A percentile compares a stretch with the other conserved stretches of the same genome.
These are phyloP conservation scores for Theileria sp. DNA, from an alignment of 169 alveolate species.

Conservation along the genomic window DNA sequence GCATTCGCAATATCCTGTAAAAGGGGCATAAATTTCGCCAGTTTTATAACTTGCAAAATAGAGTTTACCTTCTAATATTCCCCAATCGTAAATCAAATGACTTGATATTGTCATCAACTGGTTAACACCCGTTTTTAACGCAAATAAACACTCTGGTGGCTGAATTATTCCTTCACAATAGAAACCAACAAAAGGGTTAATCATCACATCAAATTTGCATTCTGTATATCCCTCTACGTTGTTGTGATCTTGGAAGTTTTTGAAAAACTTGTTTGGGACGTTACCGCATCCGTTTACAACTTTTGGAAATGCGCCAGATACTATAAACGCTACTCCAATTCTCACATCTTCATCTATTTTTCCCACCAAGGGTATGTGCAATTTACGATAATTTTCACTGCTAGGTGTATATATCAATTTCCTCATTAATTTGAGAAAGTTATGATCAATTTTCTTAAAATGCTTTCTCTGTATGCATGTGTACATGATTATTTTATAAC, in stretches of 20 bases:
- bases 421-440: not conserved
- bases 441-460: not conserved
- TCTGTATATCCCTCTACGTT: not conserved
- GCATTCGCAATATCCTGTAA: conserved; percentile 36
- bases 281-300: conserved; percentile 24
- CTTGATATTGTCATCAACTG: not conserved
- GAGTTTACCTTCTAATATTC: not conserved
- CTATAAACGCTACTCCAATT: conserved; percentile 21
- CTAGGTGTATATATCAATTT: not conserved
- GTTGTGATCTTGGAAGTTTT: not conserved
- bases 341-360: not conserved
- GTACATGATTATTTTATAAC: not conserved
- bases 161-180: conserved; percentile 32
- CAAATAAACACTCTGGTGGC: conserved; percentile 19
- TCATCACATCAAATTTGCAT: conserved; percentile 38
- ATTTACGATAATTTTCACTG: not conserved
- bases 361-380: not conserved
- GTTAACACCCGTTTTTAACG: not conserved
- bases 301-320: not conserved
- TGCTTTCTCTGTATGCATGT: not conserved
- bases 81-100: not conserved
- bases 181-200: conserved; percentile 27
- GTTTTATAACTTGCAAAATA: conserved; percentile 1
- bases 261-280: not conserved
- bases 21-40: not conserved